A percentile compares a stretch with the other conserved stretches of the same genome.
phyloP scores from a whole-genome alignment of 805 yeast species.

The Ogataea nitratoaversa region DNA sequence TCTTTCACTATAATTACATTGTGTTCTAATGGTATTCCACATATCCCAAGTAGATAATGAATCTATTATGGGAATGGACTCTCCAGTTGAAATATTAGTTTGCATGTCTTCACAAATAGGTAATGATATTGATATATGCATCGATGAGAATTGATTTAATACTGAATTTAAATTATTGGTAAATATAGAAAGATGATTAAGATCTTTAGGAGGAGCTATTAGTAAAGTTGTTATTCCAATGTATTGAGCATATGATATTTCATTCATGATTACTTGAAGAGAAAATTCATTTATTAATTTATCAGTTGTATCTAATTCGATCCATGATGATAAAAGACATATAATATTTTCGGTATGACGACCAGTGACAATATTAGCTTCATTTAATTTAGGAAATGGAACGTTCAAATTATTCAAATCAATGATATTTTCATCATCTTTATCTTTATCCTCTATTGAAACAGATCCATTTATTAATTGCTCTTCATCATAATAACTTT shows the following conservation, averaged over 20 bases:
- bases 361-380: constrained; percentile 41
- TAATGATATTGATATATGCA: constrained; percentile 42
- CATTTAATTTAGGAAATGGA: constrained; percentile 38
- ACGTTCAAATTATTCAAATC: constrained; percentile 28
- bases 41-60: constrained; percentile 66
- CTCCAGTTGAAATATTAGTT: constrained; percentile 20
- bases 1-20: constrained; percentile 49
- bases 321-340: constrained; percentile 64
- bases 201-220: constrained; percentile 60
- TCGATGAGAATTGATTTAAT: constrained; percentile 27
- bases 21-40: constrained; percentile 62
- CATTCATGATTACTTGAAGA: constrained; percentile 53
- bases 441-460: neutral
- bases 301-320: constrained; percentile 59
- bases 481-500: neutral
- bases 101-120: constrained; percentile 44
- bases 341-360: constrained; percentile 39
- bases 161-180: constrained; percentile 33
- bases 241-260: constrained; percentile 53
- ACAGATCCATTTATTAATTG: too few species aligned
- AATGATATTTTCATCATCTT: neutral
- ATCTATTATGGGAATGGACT: constrained; percentile 31
- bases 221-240: constrained; percentile 54
- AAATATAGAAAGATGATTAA: constrained; percentile 50
- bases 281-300: constrained; percentile 47